Percentiles rank a stretch among this genome's conserved stretches.
These are phyloP conservation scores for Fusarium circinatum DNA, from an alignment of 2,329 filamentous ascomycete species.

Conservation along the genomic window DNA sequence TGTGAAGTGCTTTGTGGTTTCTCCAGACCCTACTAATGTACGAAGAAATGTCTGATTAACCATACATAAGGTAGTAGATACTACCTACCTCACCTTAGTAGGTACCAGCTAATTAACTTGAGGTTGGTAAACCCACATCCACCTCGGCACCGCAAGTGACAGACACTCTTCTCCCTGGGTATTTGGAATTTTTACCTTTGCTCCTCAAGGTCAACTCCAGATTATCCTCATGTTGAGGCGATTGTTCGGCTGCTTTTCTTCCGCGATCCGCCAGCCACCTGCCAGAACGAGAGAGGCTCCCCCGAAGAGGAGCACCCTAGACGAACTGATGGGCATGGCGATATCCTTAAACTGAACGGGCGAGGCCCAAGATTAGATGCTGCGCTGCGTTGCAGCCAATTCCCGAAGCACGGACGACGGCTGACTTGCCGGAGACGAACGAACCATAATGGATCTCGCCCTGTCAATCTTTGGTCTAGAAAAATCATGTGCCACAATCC, in stretches of 20 bases:
- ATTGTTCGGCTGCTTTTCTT: neutral
- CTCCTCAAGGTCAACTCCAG: neutral
- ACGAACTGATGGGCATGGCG: neutral
- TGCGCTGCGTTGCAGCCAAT: constrained; percentile 3
- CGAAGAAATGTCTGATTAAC: neutral
- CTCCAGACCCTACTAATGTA: neutral
- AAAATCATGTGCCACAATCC: neutral
- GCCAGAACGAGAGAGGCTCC: constrained; percentile 14
- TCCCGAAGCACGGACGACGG: neutral
- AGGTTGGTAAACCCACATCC: constrained; percentile 3
- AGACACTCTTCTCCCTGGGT: neutral
- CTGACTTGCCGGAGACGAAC: neutral
- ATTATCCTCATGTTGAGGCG: constrained; percentile 10
- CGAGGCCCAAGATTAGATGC: neutral
- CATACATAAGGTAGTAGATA: neutral
- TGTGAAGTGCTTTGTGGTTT: neutral
- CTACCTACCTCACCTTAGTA: neutral
- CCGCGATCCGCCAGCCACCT: constrained; percentile 16
- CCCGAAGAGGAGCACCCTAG: constrained; percentile 1
- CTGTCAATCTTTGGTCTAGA: constrained; percentile 1
- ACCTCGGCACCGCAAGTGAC: neutral
- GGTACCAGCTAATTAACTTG: neutral
- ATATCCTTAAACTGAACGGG: neutral
- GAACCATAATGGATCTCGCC: constrained; percentile 1
- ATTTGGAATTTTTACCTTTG: constrained; percentile 1